Evolutionary conservation across 768 basidiomycete species (phyloP).

Genomic region (Baorangia bicolor): DNA sequence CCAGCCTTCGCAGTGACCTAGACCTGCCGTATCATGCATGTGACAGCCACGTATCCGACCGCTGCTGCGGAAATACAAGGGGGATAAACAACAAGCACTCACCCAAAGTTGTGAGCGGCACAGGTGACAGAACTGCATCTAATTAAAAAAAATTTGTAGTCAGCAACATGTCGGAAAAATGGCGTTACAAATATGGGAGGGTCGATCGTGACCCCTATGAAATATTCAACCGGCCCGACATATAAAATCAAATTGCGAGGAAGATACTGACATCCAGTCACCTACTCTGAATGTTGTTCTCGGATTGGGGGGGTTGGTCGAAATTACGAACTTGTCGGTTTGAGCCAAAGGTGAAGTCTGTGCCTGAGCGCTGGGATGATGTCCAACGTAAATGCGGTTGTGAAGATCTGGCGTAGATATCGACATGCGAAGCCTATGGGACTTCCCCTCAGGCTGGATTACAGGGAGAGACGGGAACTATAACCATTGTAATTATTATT

Average conservation of each 20-base stretch:
- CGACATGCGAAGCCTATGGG: slow-evolving; percentile 34
- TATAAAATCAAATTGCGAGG: slow-evolving; percentile 20
- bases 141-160: not conserved
- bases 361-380: not conserved
- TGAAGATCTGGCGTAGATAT: slow-evolving; percentile 35
- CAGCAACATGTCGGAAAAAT: slow-evolving; percentile 6
- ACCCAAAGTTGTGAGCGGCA: slow-evolving; percentile 86
- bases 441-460: slow-evolving; percentile 17
- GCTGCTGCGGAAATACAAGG: slow-evolving; percentile 2
- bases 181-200: slow-evolving; percentile 4
- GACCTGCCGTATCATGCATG: not conserved
- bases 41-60: not conserved
- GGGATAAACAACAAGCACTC: slow-evolving; percentile 35
- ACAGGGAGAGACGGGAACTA: slow-evolving; percentile 25
- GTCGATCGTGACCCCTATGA: slow-evolving; percentile 18
- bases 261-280: slow-evolving; percentile 70
- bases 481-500: not conserved
- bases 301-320: slow-evolving; percentile 71
- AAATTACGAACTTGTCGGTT: slow-evolving; percentile 51
- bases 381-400: slow-evolving; percentile 14
- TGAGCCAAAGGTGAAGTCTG: slow-evolving; percentile 3
- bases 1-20: not conserved
- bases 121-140: slow-evolving; percentile 71
- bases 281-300: slow-evolving; percentile 64
- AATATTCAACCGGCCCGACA: slow-evolving; percentile 7